Conservation (phyloP, 306 rosid genomes). For the Quercus aquifolioides region DNA sequence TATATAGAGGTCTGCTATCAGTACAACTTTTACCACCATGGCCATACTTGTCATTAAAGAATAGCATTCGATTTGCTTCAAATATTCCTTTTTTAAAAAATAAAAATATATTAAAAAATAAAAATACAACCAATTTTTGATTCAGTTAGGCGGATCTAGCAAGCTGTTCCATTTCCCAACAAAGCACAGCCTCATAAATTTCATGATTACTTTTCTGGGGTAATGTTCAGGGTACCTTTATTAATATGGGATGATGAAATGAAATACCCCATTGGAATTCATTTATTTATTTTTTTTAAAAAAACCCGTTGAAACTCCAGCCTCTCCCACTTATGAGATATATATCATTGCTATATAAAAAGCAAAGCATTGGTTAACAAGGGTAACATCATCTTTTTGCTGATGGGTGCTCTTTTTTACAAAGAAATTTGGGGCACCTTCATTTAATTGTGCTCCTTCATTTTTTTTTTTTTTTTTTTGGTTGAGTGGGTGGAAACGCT, state of each 20-base stretch:
- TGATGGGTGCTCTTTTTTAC: neutral
- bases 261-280: no score
- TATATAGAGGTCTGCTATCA: no score
- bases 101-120: neutral
- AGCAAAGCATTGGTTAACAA: neutral
- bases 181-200: neutral
- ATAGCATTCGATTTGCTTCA: no score
- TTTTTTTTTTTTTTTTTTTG: neutral
- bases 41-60: no score
- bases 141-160: neutral
- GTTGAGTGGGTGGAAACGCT: conserved; percentile 31
- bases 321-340: neutral
- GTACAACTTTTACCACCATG: no score
- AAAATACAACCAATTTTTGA: neutral
- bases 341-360: neutral
- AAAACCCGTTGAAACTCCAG: neutral
- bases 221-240: neutral
- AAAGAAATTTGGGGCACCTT: neutral
- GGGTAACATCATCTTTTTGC: neutral
- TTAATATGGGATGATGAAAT: neutral
- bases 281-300: no score
- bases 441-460: neutral
- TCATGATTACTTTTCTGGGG: neutral
- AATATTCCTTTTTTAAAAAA: no score
- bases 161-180: neutral